phyloP scores from a whole-genome alignment of 2,329 filamentous ascomycete genomes.

The Venturia oleaginea region DNA sequence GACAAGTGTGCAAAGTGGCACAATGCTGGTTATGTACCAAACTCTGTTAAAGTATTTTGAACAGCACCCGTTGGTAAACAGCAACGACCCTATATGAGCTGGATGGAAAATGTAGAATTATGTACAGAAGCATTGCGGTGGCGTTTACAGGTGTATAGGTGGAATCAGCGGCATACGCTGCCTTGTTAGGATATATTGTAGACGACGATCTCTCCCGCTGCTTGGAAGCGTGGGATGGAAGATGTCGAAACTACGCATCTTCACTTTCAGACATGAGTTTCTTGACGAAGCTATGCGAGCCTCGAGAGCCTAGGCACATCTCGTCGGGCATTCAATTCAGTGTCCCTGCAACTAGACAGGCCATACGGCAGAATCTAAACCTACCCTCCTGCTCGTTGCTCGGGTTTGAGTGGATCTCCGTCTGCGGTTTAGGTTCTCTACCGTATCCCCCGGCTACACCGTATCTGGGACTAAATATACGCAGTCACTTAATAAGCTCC shows the following conservation, averaged over 20 bases:
- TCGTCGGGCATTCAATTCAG: no score
- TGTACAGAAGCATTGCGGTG: background rate
- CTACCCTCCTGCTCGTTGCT: no score
- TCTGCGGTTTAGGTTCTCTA: no score
- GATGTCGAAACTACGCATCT: slow-evolving; percentile 3
- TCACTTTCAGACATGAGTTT: slow-evolving; percentile 2
- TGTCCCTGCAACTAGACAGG: no score
- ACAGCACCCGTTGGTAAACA: slow-evolving; percentile 19
- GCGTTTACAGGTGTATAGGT: background rate
- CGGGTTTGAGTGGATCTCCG: no score
- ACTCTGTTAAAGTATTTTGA: slow-evolving; percentile 72
- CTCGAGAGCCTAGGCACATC: background rate
- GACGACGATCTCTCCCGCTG: background rate
- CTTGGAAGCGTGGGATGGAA: slow-evolving; percentile 5
- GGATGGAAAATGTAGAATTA: background rate
- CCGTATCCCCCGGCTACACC: no score
- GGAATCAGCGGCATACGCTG: background rate
- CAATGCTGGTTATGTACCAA: slow-evolving; percentile 95
- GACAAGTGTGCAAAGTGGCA: slow-evolving; percentile 95
- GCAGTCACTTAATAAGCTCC: no score
- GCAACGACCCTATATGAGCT: background rate
- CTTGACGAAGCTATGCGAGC: background rate
- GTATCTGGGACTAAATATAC: no score
- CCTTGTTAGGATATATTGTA: slow-evolving; percentile 1
- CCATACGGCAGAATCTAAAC: no score